Base-by-base conservation (phyloP, 768 basidiomycete species). In the Trametes coccinea region DNA sequence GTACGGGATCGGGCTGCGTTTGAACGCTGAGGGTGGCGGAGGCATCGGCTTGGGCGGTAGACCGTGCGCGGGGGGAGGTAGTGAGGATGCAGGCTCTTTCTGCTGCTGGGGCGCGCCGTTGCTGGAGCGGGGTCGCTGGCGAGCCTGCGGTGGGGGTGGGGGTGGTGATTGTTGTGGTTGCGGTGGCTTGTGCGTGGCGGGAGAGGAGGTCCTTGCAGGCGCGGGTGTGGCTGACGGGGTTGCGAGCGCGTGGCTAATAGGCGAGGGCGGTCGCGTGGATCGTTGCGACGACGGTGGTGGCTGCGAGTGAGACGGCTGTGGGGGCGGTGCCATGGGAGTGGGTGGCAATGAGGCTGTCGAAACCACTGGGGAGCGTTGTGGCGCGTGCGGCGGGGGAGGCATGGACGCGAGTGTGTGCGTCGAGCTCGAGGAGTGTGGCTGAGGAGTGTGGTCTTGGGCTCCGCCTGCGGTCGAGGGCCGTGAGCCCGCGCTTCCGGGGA, bases 1-100 rank as follows among this genome's bases (percentile, higher is more conserved):
- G 72, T 92, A 92, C 4, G 88, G 85, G 29, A 84, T 70, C 33
- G 63, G 60, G 30, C 70, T 68, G 3, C 68, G 66, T 29, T 65
- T 60, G 13, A 62, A 59, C 29, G 64, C 53, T n/a, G 56, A 52
- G 10, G 63, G 63, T 4, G 59, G 61, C 1, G 66, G 67, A 30
- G 61, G 53, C 47, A 60, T 45, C 2, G 66, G 71, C 6, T 66
- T 65, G 17, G 66, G 61, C 13, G 64, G 59, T 10, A 64, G 67
- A n/a, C 58, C 56, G 34, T 59, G 60, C n/a, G 65, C 41, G 11
- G 69, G 62, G 0, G 63, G 59, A 11, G 63, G 61, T 10, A 64
- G 64, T 14, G 64, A 56, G 34, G 53, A 47, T 11, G 61, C 56
- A 5, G 53, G 59, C 9, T 62, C 48, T 60, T 17, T 17, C 16